phyloP scores from a whole-genome alignment of 2,329 filamentous ascomycete genomes.

The Aureobasidium sp. region DNA sequence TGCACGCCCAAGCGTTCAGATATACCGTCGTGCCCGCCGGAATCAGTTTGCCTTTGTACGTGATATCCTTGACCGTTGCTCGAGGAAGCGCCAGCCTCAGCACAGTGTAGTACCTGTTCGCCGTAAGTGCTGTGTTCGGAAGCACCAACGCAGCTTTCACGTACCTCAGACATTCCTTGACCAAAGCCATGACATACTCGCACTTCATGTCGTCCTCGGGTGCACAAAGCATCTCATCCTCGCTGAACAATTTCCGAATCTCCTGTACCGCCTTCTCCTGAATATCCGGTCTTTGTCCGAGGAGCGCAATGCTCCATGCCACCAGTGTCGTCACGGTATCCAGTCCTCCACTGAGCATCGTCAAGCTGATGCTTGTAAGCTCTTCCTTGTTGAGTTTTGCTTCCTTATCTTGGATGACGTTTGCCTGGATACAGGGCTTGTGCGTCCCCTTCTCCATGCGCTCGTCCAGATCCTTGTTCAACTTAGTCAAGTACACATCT shows the following conservation, averaged over 20 bases:
- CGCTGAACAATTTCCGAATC: constrained; percentile 49
- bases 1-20: constrained; percentile 62
- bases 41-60: constrained; percentile 51
- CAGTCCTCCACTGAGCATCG: constrained; percentile 61
- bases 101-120: constrained; percentile 52
- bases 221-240: constrained; percentile 52
- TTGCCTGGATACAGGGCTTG: constrained; percentile 60
- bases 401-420: constrained; percentile 58
- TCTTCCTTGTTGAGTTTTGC: constrained; percentile 57
- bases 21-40: constrained; percentile 59
- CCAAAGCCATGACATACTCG: constrained; percentile 55
- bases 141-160: not conserved
- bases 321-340: constrained; percentile 61
- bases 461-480: constrained; percentile 54
- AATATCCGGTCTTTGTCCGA: constrained; percentile 54
- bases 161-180: constrained; percentile 53
- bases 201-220: constrained; percentile 58
- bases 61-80: constrained; percentile 53
- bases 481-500: constrained; percentile 51
- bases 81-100: constrained; percentile 56
- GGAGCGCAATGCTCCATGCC: constrained; percentile 56
- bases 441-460: constrained; percentile 55
- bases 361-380: constrained; percentile 58
- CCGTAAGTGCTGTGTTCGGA: not conserved
- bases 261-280: constrained; percentile 54